Conservation (phyloP, 768 basidiomycete genomes). For the Panaeolus cyanescens region DNA sequence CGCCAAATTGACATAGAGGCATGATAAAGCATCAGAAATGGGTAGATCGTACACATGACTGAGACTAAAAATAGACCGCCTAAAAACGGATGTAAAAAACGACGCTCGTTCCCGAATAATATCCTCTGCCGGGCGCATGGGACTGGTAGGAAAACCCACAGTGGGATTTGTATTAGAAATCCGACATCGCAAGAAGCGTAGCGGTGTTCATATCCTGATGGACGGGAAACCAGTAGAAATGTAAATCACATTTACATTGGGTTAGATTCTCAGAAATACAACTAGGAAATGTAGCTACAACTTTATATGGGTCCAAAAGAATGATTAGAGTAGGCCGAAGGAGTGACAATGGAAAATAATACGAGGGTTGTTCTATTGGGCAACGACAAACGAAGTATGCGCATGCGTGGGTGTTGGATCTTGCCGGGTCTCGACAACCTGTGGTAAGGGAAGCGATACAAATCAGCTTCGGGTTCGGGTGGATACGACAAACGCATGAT, state of each 20-base stretch:
- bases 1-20: background rate
- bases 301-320: background rate
- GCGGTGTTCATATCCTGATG: background rate
- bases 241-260: background rate
- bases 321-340: background rate
- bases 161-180: background rate
- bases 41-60: background rate
- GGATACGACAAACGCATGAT: background rate
- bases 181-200: background rate
- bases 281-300: background rate
- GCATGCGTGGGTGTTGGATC: constrained; percentile 14
- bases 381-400: background rate
- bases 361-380: background rate
- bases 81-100: background rate
- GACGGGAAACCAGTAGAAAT: background rate
- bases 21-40: background rate
- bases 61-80: background rate
- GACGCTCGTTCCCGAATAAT: background rate
- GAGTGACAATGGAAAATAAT: background rate
- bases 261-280: background rate
- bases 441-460: background rate
- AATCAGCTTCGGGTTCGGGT: background rate
- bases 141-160: background rate
- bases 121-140: background rate
- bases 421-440: constrained; percentile 39